phyloP scores from a whole-genome alignment of 805 yeast species.

The Lachancea kluyveri region DNA sequence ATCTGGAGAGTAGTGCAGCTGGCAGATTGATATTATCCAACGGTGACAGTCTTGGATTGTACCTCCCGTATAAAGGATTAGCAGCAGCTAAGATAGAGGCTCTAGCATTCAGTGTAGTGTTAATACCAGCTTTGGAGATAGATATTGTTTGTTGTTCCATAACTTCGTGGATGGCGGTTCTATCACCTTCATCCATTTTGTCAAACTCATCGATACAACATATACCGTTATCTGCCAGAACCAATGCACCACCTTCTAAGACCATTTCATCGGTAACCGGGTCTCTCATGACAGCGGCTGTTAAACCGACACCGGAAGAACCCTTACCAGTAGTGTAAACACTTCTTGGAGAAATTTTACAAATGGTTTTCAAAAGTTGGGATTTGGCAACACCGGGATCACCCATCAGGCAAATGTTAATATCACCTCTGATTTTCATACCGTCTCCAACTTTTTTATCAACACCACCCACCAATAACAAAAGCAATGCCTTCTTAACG shows the following conservation, averaged over 20 bases:
- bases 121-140: constrained; percentile 95
- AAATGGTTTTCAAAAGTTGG: constrained; percentile 83
- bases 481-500: constrained; percentile 81
- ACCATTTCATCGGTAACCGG: constrained; percentile 99
- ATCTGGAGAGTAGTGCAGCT: constrained; percentile 91
- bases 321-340: constrained; percentile 98
- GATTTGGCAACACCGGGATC: constrained; percentile 99
- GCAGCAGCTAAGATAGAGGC: constrained; percentile 96
- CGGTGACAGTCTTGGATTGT: constrained; percentile 84
- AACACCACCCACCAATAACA: constrained; percentile 90
- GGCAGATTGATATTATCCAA: constrained; percentile 94
- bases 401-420: constrained; percentile 94
- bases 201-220: constrained; percentile 99
- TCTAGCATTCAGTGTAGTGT: constrained; percentile 92
- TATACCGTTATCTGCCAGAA: constrained; percentile 93
- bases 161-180: constrained; percentile 92
- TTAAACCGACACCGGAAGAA: constrained; percentile 96
- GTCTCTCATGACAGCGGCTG: constrained; percentile 98
- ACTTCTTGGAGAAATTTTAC: constrained; percentile 92
- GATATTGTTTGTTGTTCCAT: constrained; percentile 99
- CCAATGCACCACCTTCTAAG: constrained; percentile 96
- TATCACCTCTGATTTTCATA: constrained; percentile 94
- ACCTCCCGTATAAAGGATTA: constrained; percentile 94
- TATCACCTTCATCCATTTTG: constrained; percentile 94
- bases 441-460: constrained; percentile 95